Conservation (phyloP, 257 asterid species). For the Echites panduratus region DNA sequence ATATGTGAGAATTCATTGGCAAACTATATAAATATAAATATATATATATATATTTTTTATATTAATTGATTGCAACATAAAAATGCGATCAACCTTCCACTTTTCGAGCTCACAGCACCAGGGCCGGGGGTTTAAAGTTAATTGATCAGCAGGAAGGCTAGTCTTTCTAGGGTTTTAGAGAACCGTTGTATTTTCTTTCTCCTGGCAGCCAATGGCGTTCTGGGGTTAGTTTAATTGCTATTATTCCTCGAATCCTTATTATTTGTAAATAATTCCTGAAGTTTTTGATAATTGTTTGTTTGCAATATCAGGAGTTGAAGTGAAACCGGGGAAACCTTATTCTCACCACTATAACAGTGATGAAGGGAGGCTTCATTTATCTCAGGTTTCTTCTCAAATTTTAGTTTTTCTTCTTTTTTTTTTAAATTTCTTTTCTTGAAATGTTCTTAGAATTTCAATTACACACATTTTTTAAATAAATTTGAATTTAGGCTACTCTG, state of each 20-base stretch:
- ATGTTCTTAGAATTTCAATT: background rate
- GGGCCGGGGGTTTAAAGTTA: constrained; percentile 28
- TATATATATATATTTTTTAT: no score
- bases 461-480: no score
- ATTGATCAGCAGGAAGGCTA: background rate
- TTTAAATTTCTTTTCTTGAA: background rate
- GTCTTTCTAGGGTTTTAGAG: constrained; percentile 12
- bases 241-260: no score
- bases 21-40: no score
- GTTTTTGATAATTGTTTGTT: background rate
- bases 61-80: no score
- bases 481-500: constrained; percentile 59
- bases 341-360: constrained; percentile 35
- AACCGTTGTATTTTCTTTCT: constrained; percentile 1
- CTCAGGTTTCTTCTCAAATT: constrained; percentile 54
- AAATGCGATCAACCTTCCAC: no score
- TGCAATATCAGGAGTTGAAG: constrained; percentile 56
- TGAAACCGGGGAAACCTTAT: constrained; percentile 63
- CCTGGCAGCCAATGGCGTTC: constrained; percentile 31
- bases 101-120: no score
- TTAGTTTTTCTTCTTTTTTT: background rate
- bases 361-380: constrained; percentile 68
- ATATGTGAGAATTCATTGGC: no score
- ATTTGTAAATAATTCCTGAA: background rate
- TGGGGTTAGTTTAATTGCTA: constrained; percentile 28